phyloP scores from a whole-genome alignment of 2,329 filamentous ascomycete species.

The Diplodia scrobiculata region DNA sequence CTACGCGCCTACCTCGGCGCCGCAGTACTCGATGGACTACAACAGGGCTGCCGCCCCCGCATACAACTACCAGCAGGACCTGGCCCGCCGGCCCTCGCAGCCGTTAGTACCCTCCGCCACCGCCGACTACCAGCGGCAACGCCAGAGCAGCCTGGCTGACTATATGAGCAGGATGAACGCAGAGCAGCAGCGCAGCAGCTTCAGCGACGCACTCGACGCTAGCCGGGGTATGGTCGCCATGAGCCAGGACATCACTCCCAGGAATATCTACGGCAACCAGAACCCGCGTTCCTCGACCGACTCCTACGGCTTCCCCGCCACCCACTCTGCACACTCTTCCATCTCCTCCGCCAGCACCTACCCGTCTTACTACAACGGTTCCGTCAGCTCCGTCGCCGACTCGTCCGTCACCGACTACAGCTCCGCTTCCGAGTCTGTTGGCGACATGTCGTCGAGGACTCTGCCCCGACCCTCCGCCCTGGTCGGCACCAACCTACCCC shows the following conservation, averaged over 20 bases:
- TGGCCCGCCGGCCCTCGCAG: slow-evolving; percentile 74
- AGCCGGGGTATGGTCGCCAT: slow-evolving; percentile 93
- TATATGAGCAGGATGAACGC: slow-evolving; percentile 59
- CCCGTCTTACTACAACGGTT: slow-evolving; percentile 80
- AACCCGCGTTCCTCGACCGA: slow-evolving; percentile 71
- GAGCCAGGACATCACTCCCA: slow-evolving; percentile 86
- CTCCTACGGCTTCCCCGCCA: slow-evolving; percentile 86
- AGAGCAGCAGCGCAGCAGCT: slow-evolving; percentile 65
- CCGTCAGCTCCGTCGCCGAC: slow-evolving; percentile 73
- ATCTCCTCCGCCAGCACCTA: slow-evolving; percentile 82
- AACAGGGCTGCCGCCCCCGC: slow-evolving; percentile 51
- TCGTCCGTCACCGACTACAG: slow-evolving; percentile 91
- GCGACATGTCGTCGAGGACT: slow-evolving; percentile 77
- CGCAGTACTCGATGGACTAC: slow-evolving; percentile 78
- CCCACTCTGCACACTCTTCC: slow-evolving; percentile 83
- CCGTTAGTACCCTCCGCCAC: slow-evolving; percentile 69
- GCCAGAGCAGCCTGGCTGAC: slow-evolving; percentile 67
- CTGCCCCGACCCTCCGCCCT: slow-evolving; percentile 75
- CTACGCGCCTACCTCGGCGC: slow-evolving; percentile 67
- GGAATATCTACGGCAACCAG: slow-evolving; percentile 79
- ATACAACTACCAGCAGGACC: slow-evolving; percentile 59
- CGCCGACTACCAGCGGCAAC: slow-evolving; percentile 52
- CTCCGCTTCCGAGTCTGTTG: slow-evolving; percentile 82
- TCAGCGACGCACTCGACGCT: slow-evolving; percentile 87
- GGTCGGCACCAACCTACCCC: slow-evolving; percentile 65